A percentile compares a stretch with the other conserved stretches of the same genome.
Conservation (phyloP, 495 filamentous ascomycete species). For the Chaetomium tenue region DNA sequence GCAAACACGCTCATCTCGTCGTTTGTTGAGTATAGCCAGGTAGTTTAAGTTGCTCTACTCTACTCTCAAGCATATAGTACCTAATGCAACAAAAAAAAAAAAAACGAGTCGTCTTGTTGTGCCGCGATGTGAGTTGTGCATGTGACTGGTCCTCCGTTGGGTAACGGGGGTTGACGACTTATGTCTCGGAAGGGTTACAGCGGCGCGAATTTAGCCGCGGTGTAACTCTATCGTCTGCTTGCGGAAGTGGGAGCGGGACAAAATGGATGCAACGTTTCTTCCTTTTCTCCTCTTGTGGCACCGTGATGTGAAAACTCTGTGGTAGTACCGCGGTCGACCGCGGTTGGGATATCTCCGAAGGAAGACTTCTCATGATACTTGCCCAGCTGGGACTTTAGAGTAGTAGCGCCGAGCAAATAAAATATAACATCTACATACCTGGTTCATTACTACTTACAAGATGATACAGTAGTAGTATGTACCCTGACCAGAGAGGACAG, state of each 20-base stretch:
- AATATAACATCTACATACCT: no score
- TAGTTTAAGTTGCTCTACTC: conserved; percentile 9
- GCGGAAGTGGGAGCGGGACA: neutral
- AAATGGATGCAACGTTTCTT: conserved; percentile 9
- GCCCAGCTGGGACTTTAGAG: no score
- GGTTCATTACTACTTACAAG: no score
- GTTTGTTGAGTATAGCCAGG: conserved; percentile 11
- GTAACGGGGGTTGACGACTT: neutral
- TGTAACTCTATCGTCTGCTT: neutral
- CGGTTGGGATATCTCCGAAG: neutral
- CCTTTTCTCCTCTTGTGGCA: no score
- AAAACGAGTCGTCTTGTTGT: neutral
- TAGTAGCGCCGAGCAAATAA: neutral
- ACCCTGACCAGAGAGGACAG: no score
- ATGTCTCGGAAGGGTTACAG: conserved; percentile 4
- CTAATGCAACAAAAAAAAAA: conserved; percentile 13
- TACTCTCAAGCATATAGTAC: conserved; percentile 19
- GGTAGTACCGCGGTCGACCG: neutral
- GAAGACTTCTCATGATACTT: no score
- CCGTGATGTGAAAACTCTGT: neutral
- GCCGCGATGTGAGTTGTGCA: neutral
- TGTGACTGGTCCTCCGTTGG: neutral
- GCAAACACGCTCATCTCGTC: conserved; percentile 13
- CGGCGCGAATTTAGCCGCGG: conserved; percentile 4
- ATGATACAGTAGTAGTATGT: no score